Base-by-base conservation (phyloP, 1,139 yeast genomes). In the Geotrichum siamense region DNA sequence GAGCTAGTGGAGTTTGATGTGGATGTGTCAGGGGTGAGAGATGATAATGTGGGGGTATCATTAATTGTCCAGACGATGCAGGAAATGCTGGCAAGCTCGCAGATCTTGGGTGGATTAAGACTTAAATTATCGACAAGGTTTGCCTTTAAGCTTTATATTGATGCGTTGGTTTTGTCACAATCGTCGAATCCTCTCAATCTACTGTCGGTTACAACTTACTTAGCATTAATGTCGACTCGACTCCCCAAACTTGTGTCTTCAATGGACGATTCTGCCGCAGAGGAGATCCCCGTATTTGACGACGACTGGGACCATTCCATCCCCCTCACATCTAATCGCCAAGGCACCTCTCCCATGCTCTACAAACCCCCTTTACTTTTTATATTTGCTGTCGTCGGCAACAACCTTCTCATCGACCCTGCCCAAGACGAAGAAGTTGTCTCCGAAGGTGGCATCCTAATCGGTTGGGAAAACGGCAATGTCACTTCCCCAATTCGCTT, bases 201-300 rank as follows among this genome's bases (percentile, higher is more conserved):
- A 47, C 69, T 85, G 29, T 83, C 96, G 1, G 72, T 87, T 63
- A 81, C 94, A 1, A 71, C 78, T 1, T 87, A 83, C 59, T 71
- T 86, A 52, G 96, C 96, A 0, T 71, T 89, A 53, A 78, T 78
- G 53, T 76, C 91, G 17, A 81, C 96, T 1, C 71, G 71, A 50
- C 69, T 89, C 45, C 97, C 98, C 3, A 69, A 79, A 41, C 67
- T 86, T 45, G 66, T 76, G 2, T 82, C 94, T 16, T 78, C 75
- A 62, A 60, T 83, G 16, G 72, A 72, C 51, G 76, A 72, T 51
- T 52, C 67, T 21, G 63, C 63, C 31, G 71, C 74, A 15, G 95
- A 84, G 57, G 96, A 87, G 61, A 79, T 84, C 51, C 97, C 97
- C 1, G 84, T 87, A 0, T 89, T 89, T 58, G 80, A 89, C 36